Percentiles rank a stretch among this genome's conserved stretches.
phyloP scores from a whole-genome alignment of 2,329 filamentous ascomycete species.

The Sporothrix phasma region DNA sequence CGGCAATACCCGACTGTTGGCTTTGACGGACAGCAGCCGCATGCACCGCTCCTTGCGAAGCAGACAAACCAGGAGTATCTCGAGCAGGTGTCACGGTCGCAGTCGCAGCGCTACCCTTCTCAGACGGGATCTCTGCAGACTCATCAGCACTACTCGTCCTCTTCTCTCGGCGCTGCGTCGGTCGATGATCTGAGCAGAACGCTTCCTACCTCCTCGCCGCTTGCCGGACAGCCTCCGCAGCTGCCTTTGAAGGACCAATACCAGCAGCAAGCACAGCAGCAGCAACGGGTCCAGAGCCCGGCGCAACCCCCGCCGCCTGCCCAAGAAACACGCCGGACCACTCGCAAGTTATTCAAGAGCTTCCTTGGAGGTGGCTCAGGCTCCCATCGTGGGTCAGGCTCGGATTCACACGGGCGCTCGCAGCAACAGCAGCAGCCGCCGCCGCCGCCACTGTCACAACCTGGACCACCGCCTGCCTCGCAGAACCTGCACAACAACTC shows the following conservation, averaged over 20 bases:
- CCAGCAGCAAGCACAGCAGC: conserved; percentile 22
- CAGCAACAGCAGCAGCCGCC: conserved; percentile 20
- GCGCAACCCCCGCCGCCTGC: conserved; percentile 22
- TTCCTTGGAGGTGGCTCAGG: conserved; percentile 37
- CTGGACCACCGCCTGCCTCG: conserved; percentile 15
- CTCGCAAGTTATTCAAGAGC: conserved; percentile 45
- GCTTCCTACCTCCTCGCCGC: conserved; percentile 22
- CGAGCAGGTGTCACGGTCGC: conserved; percentile 40
- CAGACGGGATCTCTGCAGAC: conserved; percentile 24
- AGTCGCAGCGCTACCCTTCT: conserved; percentile 39
- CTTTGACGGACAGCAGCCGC: conserved; percentile 23
- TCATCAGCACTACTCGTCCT: conserved; percentile 27
- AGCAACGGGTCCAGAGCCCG: conserved; percentile 19
- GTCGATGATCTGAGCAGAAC: conserved; percentile 33
- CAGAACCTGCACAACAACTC: conserved; percentile 39
- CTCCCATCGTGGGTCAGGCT: conserved; percentile 22
- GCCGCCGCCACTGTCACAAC: conserved; percentile 11
- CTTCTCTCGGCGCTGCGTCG: conserved; percentile 27
- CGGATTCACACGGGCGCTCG: conserved; percentile 21
- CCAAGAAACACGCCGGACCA: conserved; percentile 38
- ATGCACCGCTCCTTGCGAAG: conserved; percentile 18
- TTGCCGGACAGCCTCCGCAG: conserved; percentile 20
- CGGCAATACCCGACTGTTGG: neutral
- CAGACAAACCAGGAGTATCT: conserved; percentile 32
- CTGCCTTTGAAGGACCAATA: conserved; percentile 17